Conservation (phyloP, 768 basidiomycete species). For the Pluteus cervinus region DNA sequence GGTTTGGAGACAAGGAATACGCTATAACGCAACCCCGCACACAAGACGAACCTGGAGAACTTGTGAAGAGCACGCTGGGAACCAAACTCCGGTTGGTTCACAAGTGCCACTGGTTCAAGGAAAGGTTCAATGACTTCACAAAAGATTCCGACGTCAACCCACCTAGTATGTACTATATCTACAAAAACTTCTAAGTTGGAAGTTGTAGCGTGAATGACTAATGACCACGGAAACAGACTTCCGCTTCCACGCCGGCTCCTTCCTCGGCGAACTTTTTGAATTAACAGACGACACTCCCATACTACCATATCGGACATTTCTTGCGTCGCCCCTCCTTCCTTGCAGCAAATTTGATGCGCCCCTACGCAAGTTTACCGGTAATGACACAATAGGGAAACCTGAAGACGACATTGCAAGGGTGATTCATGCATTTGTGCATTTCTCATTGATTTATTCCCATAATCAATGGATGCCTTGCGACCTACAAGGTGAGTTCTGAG, state of each 20-base stretch:
- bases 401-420: constrained; percentile 15
- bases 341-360: constrained; percentile 13
- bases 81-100: constrained; percentile 14
- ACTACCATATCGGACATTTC: constrained; percentile 14
- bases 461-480: too few species aligned
- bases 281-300: constrained; percentile 1
- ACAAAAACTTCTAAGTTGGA: too few species aligned
- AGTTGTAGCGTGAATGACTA: too few species aligned
- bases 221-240: too few species aligned
- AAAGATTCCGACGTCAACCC: background rate
- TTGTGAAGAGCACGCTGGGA: constrained; percentile 8
- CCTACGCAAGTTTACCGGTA: constrained; percentile 23
- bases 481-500: too few species aligned
- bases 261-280: constrained; percentile 14
- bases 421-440: constrained; percentile 23
- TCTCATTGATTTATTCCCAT: constrained; percentile 16
- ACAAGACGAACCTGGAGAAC: constrained; percentile 1
- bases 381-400: constrained; percentile 14
- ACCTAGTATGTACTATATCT: constrained; percentile 6
- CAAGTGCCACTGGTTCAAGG: constrained; percentile 13
- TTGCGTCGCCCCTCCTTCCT: constrained; percentile 20
- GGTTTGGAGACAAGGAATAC: constrained; percentile 13
- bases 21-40: constrained; percentile 13
- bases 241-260: constrained; percentile 18
- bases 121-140: constrained; percentile 11